A percentile compares a stretch with the other conserved stretches of the same genome.
These are phyloP conservation scores for Colletotrichum sp. DNA, from an alignment of 2,329 filamentous ascomycete genomes.

Conservation along the genomic window DNA sequence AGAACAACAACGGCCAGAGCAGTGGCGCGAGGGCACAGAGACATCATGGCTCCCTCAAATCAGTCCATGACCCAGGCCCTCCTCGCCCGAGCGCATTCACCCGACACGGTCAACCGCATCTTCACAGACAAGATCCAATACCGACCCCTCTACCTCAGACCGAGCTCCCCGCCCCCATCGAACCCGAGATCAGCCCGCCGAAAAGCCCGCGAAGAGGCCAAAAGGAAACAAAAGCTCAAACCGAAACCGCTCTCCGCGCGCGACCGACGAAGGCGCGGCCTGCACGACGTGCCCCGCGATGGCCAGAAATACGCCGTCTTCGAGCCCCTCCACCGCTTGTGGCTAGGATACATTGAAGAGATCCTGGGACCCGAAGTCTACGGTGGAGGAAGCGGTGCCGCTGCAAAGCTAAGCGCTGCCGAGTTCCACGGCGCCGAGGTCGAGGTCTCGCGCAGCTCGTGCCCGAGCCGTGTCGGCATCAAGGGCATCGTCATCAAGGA, in stretches of 20 bases:
- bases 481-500: constrained; percentile 89
- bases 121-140: constrained; percentile 84
- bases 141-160: constrained; percentile 79
- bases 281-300: constrained; percentile 76
- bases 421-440: constrained; percentile 90
- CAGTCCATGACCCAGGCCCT: constrained; percentile 64
- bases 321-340: constrained; percentile 76
- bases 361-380: constrained; percentile 69
- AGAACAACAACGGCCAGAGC: background rate
- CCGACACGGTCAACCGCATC: constrained; percentile 72
- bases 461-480: constrained; percentile 81
- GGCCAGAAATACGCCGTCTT: constrained; percentile 79
- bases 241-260: constrained; percentile 78
- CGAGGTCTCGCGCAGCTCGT: constrained; percentile 82
- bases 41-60: constrained; percentile 35
- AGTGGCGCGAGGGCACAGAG: background rate
- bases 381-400: constrained; percentile 62
- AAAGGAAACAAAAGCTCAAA: constrained; percentile 51
- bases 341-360: constrained; percentile 86
- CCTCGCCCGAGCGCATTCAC: constrained; percentile 79
- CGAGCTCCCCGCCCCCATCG: constrained; percentile 70
- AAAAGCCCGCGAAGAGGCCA: constrained; percentile 51
- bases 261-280: constrained; percentile 73
- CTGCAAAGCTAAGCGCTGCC: constrained; percentile 80
- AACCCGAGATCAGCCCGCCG: constrained; percentile 64